Conservation (phyloP, 768 basidiomycete genomes). For the Mycena epipterygia region DNA sequence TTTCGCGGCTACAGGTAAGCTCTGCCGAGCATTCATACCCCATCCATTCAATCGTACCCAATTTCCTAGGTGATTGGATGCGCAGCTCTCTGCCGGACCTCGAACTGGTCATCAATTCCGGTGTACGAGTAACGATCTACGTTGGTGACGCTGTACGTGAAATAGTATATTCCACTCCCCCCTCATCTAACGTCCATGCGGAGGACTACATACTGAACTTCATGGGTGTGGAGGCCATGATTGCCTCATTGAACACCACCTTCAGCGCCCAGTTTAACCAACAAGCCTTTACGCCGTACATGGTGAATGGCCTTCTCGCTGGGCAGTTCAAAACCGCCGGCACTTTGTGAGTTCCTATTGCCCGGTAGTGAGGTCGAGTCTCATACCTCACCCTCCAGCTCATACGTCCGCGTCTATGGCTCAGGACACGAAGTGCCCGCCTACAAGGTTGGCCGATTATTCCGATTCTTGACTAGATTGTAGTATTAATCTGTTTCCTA, state of each 20-base stretch:
- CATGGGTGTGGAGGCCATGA: constrained; percentile 56
- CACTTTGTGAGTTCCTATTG: constrained; percentile 45
- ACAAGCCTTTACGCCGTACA: constrained; percentile 52
- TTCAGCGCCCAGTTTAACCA: constrained; percentile 46
- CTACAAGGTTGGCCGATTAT: too few species aligned
- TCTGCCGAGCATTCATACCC: not conserved
- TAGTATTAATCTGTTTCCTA: too few species aligned
- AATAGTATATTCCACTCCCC: not conserved
- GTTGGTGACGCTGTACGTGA: constrained; percentile 54
- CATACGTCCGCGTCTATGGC: too few species aligned
- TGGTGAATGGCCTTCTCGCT: constrained; percentile 51
- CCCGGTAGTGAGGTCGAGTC: not conserved
- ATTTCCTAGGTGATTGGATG: constrained; percentile 71
- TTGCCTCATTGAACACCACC: constrained; percentile 45
- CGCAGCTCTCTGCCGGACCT: too few species aligned
- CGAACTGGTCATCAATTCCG: constrained; percentile 57
- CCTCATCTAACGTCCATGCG: not conserved
- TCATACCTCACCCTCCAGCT: constrained; percentile 53
- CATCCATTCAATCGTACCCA: not conserved
- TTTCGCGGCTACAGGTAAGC: constrained; percentile 58
- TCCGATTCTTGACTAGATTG: too few species aligned
- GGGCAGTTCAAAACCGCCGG: too few species aligned
- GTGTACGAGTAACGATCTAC: constrained; percentile 55
- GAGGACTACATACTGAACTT: constrained; percentile 56
- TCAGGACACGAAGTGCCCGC: constrained; percentile 48